Evolutionary conservation across 1,139 yeast species (phyloP).

Genomic region (Geotrichum citri-aurantii): DNA sequence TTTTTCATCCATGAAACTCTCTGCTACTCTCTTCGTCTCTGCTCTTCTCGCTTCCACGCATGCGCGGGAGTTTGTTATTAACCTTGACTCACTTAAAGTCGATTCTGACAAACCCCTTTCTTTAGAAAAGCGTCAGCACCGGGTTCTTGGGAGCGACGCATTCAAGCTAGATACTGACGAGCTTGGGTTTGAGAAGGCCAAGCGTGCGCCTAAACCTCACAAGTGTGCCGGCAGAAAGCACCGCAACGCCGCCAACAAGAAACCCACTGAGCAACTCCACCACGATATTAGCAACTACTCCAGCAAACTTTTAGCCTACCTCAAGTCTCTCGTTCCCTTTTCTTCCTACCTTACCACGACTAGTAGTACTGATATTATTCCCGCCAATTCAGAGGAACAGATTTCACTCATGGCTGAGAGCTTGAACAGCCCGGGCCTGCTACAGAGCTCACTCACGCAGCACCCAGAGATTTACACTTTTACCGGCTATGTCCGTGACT

Average conservation of each 20-base stretch:
- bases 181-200: neutral
- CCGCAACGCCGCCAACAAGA: neutral
- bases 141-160: slow-evolving; percentile 1
- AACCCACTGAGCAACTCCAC: neutral
- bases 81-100: neutral
- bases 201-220: slow-evolving; percentile 1
- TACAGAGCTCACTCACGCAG: slow-evolving; percentile 33
- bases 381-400: neutral
- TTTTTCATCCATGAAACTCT: neutral
- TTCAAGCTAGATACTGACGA: neutral
- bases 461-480: slow-evolving; percentile 33
- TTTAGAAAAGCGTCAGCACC: neutral
- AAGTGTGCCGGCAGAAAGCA: neutral
- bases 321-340: neutral
- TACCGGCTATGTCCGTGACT: slow-evolving; percentile 33
- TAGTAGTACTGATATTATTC: neutral
- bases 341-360: neutral
- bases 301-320: neutral
- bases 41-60: neutral
- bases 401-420: neutral
- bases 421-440: slow-evolving; percentile 29
- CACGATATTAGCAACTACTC: neutral
- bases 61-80: slow-evolving; percentile 2
- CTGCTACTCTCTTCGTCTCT: neutral
- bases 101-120: neutral